These are phyloP conservation scores for Phytopythium helicoides DNA, from an alignment of 352 stramenopile species.

Conservation along the genomic window DNA sequence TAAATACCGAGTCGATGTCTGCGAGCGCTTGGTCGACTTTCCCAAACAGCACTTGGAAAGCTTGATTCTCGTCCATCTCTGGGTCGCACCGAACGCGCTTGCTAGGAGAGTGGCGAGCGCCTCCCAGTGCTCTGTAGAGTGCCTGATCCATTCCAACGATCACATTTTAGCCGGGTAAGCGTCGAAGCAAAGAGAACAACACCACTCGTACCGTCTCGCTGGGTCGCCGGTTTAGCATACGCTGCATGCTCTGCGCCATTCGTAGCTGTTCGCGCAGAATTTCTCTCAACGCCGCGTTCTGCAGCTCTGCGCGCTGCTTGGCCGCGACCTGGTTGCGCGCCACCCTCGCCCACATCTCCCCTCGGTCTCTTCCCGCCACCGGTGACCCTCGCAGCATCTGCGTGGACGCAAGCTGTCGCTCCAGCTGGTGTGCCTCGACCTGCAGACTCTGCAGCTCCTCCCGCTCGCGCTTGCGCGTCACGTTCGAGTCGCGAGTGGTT, in stretches of 20 bases:
- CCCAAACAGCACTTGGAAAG: conserved; percentile 1
- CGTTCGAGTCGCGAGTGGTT: conserved; percentile 1
- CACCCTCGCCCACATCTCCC: conserved; percentile 1
- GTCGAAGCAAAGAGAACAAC: no score
- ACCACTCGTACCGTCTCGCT: conserved; percentile 1
- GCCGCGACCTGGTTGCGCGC: conserved; percentile 1
- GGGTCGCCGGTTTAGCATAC: background rate
- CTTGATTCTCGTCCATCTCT: background rate
- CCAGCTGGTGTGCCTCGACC: background rate
- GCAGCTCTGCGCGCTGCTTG: conserved; percentile 7
- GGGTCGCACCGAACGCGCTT: background rate
- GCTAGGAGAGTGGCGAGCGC: background rate
- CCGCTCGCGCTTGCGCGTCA: conserved; percentile 7
- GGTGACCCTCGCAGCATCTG: background rate
- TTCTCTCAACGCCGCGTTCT: conserved; percentile 7
- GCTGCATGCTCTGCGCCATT: conserved; percentile 2
- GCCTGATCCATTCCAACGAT: no score
- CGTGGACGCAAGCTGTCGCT: background rate
- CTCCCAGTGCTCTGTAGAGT: background rate
- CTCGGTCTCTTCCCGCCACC: background rate
- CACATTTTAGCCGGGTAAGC: no score
- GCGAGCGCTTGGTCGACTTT: background rate
- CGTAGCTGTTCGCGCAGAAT: conserved; percentile 3
- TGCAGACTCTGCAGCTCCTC: conserved; percentile 2
- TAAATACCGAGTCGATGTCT: background rate